Conservation (phyloP, 2,329 filamentous ascomycete species). For the Akanthomyces lecanii region DNA sequence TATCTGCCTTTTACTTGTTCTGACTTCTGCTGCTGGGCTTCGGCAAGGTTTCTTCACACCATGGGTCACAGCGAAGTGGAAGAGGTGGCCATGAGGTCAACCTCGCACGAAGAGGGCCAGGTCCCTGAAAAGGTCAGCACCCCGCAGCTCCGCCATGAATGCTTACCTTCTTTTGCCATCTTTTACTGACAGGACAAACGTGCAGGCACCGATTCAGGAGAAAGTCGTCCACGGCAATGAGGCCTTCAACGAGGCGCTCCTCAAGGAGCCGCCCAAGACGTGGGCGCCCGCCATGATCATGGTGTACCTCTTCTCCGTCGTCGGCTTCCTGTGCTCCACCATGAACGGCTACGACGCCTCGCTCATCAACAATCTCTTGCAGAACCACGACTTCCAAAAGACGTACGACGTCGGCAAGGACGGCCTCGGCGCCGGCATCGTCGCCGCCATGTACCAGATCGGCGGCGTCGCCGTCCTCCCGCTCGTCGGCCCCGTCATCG, state of each 20-base stretch:
- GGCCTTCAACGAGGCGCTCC: constrained; percentile 51
- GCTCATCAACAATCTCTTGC: constrained; percentile 20
- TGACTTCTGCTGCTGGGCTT: neutral
- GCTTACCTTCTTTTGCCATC: neutral
- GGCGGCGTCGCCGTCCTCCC: constrained; percentile 40
- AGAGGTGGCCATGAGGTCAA: neutral
- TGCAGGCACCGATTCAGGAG: constrained; percentile 23
- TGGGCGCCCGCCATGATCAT: constrained; percentile 37
- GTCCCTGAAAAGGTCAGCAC: constrained; percentile 9
- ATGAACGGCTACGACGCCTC: constrained; percentile 47
- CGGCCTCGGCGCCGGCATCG: constrained; percentile 46
- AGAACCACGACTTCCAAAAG: constrained; percentile 36
- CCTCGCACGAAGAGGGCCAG: neutral
- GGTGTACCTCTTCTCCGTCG: constrained; percentile 41
- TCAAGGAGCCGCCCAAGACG: constrained; percentile 46
- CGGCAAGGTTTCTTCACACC: neutral
- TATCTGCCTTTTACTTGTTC: neutral
- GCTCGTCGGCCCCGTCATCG: constrained; percentile 43
- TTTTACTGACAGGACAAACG: neutral
- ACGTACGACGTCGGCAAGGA: constrained; percentile 38
- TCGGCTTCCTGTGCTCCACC: constrained; percentile 47
- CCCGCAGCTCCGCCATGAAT: no score
- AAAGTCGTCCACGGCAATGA: constrained; percentile 48
- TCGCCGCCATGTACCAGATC: constrained; percentile 50
- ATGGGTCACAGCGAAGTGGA: constrained; percentile 7